Percentiles rank a stretch among this genome's conserved stretches.
These are phyloP conservation scores for Sclerotinia glacialis DNA, from an alignment of 2,329 filamentous ascomycete species.

Conservation along the genomic window DNA sequence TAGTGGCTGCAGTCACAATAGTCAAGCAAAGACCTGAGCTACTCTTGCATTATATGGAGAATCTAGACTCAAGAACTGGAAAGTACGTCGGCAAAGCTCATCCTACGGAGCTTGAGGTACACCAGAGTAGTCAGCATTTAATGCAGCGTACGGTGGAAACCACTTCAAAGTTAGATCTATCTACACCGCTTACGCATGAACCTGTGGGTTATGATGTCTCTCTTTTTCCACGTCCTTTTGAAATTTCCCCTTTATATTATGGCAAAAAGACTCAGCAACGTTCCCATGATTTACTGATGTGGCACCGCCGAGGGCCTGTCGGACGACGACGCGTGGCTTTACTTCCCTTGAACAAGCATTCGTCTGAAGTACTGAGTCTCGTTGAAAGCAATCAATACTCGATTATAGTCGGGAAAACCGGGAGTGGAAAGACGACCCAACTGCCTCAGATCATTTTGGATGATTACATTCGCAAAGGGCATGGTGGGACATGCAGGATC, in stretches of 20 bases:
- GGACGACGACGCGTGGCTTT: neutral
- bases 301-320: neutral
- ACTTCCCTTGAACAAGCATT: conserved; percentile 81
- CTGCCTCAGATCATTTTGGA: conserved; percentile 93
- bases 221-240: neutral
- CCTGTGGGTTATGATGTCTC: neutral
- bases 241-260: neutral
- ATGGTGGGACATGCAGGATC: conserved; percentile 78
- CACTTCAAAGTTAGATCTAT: neutral
- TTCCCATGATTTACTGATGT: neutral
- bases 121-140: conserved; percentile 8
- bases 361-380: conserved; percentile 78
- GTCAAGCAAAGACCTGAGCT: conserved; percentile 7
- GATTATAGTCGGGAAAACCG: conserved; percentile 93
- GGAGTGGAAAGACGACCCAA: conserved; percentile 93
- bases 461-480: conserved; percentile 70
- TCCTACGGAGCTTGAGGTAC: conserved; percentile 9
- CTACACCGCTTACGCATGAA: neutral
- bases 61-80: neutral
- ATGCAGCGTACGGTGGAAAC: conserved; percentile 14
- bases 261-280: neutral
- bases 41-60: neutral
- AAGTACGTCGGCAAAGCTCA: conserved; percentile 11
- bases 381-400: conserved; percentile 77
- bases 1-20: conserved; percentile 5